Conservation (phyloP, 2,329 filamentous ascomycete genomes). For the Plectosphaerella plurivora region DNA sequence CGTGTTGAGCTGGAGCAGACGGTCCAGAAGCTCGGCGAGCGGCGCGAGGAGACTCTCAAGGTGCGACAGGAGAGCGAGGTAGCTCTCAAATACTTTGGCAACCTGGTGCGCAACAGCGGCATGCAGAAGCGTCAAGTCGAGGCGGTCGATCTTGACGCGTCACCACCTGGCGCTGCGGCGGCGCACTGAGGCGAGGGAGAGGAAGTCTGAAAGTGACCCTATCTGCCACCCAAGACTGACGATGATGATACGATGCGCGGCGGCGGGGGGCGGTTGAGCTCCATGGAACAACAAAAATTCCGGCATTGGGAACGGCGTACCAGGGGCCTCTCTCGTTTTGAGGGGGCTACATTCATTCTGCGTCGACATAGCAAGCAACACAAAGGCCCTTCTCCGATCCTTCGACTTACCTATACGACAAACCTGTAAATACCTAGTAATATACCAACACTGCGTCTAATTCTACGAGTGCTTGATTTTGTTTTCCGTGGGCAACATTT, state of each 20-base stretch:
- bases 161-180: slow-evolving; percentile 30
- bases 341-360: too few species aligned
- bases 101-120: slow-evolving; percentile 66
- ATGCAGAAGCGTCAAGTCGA: slow-evolving; percentile 46
- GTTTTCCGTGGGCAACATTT: too few species aligned
- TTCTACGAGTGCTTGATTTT: too few species aligned
- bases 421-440: too few species aligned
- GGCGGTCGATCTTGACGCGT: slow-evolving; percentile 51
- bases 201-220: neutral
- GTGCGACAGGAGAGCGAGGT: slow-evolving; percentile 78
- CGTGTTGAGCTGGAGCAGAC: slow-evolving; percentile 77
- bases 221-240: too few species aligned
- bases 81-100: slow-evolving; percentile 84
- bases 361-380: too few species aligned
- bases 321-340: too few species aligned
- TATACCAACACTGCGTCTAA: too few species aligned
- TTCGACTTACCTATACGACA: too few species aligned
- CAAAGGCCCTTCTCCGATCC: too few species aligned
- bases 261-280: neutral
- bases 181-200: neutral
- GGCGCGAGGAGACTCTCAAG: slow-evolving; percentile 80
- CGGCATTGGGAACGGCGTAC: neutral
- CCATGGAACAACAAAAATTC: neutral
- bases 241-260: neutral
- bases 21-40: slow-evolving; percentile 74